A percentile compares a stretch with the other conserved stretches of the same genome.
Evolutionary conservation across 371 early-diverging fungal genomes (phyloP).

Genomic region (Dinochytrium kinnereticum): DNA sequence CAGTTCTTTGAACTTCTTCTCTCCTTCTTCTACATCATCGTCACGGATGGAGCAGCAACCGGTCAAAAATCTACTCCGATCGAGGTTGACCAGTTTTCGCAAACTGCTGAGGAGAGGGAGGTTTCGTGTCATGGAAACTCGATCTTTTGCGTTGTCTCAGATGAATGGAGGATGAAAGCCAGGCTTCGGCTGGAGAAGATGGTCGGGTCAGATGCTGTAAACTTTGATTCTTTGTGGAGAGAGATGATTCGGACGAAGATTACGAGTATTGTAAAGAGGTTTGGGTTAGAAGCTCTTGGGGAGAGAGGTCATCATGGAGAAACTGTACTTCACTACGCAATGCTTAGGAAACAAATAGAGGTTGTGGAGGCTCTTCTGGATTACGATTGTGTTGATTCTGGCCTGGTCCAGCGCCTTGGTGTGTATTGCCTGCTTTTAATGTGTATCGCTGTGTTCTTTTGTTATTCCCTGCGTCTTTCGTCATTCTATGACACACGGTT

Average conservation of each 20-base stretch:
- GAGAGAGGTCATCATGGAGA: conserved; percentile 29
- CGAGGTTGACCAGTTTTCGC: background rate
- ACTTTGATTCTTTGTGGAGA: background rate
- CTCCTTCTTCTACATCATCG: background rate
- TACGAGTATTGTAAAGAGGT: background rate
- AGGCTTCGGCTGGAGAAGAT: background rate
- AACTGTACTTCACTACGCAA: conserved; percentile 16
- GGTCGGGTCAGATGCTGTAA: no score
- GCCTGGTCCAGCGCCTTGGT: background rate
- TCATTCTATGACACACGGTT: no score
- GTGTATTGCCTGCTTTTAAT: no score
- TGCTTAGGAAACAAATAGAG: background rate
- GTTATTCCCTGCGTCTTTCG: no score
- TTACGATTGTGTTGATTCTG: background rate
- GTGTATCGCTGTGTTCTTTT: no score
- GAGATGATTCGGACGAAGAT: background rate
- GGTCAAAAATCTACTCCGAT: background rate
- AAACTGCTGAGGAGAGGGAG: background rate
- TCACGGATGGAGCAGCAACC: background rate
- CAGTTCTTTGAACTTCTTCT: no score
- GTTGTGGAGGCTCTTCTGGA: conserved; percentile 17
- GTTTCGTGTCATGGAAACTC: background rate
- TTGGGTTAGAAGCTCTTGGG: background rate
- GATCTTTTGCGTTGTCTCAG: background rate
- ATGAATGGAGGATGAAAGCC: background rate